These are phyloP conservation scores for Hypoxylon crocopeplum DNA, from an alignment of 495 filamentous ascomycete species.

Conservation along the genomic window DNA sequence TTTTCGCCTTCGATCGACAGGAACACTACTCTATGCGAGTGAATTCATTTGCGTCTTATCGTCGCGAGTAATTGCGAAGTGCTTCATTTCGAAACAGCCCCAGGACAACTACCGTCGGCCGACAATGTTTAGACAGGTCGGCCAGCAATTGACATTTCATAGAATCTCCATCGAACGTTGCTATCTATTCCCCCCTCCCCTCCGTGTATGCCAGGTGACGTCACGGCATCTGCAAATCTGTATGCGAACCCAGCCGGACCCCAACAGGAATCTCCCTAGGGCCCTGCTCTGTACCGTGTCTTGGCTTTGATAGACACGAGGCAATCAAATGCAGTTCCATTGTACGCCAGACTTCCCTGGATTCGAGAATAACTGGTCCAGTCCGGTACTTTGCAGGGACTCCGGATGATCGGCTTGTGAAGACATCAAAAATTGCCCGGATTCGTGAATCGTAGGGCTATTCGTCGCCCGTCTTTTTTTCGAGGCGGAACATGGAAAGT, in stretches of 20 bases:
- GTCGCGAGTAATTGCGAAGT: constrained; percentile 4
- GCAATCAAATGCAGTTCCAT: constrained; percentile 11
- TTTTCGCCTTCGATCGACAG: constrained; percentile 19
- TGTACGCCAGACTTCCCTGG: too few relatives aligned
- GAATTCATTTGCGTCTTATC: constrained; percentile 13
- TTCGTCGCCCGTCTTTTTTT: too few relatives aligned
- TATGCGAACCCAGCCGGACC: constrained; percentile 36
- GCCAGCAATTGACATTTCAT: too few relatives aligned
- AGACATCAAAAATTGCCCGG: constrained; percentile 21
- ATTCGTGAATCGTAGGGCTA: too few relatives aligned
- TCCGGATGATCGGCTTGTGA: constrained; percentile 30
- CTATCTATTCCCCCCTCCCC: constrained; percentile 1
- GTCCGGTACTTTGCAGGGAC: background rate
- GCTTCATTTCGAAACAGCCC: constrained; percentile 9
- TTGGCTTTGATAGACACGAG: constrained; percentile 12
- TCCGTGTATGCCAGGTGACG: constrained; percentile 28
- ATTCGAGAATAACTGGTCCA: background rate
- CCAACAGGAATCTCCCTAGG: constrained; percentile 24
- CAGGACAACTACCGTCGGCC: background rate
- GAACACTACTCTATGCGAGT: constrained; percentile 2
- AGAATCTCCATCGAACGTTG: constrained; percentile 21
- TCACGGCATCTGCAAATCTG: constrained; percentile 38
- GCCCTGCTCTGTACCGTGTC: constrained; percentile 18
- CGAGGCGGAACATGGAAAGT: too few relatives aligned
- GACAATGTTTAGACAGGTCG: too few relatives aligned